Evolutionary conservation across 331 rosid genomes (phyloP).

Genomic region (Saraca asoca): DNA sequence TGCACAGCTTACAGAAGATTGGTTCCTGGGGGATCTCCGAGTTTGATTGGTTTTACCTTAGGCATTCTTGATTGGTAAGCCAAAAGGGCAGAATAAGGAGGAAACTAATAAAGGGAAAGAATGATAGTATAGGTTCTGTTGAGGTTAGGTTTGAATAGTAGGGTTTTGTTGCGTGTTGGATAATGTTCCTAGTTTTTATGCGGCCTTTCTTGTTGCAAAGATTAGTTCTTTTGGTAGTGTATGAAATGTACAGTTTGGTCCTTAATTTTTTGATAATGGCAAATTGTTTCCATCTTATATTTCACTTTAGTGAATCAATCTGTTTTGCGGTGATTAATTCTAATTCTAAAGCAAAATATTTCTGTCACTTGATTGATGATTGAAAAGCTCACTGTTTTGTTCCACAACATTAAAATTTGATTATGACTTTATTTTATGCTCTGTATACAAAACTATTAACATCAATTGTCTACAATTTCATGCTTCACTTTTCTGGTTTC

Average conservation of each 20-base stretch:
- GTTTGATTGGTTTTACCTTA: conserved; percentile 21
- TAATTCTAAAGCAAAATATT: no score
- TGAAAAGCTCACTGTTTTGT: no score
- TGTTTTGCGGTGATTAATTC: no score
- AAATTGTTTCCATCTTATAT: conserved; percentile 3
- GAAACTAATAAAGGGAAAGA: conserved; percentile 13
- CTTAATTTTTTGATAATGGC: conserved; percentile 9
- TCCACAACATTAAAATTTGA: no score
- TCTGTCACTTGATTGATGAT: no score
- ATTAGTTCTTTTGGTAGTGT: conserved; percentile 17
- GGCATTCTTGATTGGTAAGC: conserved; percentile 34
- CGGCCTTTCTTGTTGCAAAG: conserved; percentile 25
- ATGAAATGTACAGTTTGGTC: conserved; percentile 42
- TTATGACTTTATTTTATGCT: no score
- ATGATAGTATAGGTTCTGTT: conserved; percentile 18
- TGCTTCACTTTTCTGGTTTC: no score
- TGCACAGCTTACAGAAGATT: background rate
- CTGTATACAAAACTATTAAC: no score
- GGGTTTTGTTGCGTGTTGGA: conserved; percentile 29
- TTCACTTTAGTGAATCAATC: no score
- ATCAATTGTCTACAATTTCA: no score
- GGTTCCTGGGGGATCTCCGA: background rate
- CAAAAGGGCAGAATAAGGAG: conserved; percentile 24
- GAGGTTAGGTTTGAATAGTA: conserved; percentile 22
- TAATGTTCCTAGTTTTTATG: conserved; percentile 32